phyloP scores from a whole-genome alignment of 116 monocot species.

The Dioscorea cayenensis region DNA sequence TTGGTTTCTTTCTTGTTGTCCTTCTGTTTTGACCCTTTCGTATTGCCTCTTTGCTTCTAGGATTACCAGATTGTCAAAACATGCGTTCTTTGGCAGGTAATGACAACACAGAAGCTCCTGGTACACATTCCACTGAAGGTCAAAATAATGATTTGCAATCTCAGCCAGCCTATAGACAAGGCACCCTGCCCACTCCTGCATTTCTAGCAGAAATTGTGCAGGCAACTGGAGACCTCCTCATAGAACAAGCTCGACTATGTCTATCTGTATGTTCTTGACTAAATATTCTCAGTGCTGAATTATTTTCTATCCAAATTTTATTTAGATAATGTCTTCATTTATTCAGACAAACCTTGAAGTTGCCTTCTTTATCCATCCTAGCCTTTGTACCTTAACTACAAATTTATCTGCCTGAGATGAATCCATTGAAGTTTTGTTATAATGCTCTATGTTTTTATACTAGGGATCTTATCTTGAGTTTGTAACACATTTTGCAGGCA shows the following conservation, averaged over 20 bases:
- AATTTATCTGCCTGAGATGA: not conserved
- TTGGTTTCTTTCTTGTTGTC: conserved; percentile 12
- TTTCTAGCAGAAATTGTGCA: conserved; percentile 55
- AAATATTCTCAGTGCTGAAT: not conserved
- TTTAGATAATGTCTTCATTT: not conserved
- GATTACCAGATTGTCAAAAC: too few species aligned
- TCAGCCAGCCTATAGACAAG: conserved; percentile 24
- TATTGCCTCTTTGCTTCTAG: too few species aligned
- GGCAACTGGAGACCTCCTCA: conserved; percentile 50
- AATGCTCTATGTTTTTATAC: not conserved
- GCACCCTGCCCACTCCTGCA: conserved; percentile 49
- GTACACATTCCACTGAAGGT: conserved; percentile 5
- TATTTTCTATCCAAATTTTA: not conserved
- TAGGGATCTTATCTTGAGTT: not conserved
- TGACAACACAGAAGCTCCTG: conserved; percentile 8
- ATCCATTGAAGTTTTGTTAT: not conserved
- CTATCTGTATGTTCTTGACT: conserved; percentile 24
- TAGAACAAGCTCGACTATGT: conserved; percentile 39
- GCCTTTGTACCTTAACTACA: not conserved
- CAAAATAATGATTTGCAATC: conserved; percentile 12
- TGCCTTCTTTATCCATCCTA: too few species aligned
- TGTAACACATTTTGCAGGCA: too few species aligned
- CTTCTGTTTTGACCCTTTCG: not conserved
- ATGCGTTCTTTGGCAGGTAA: too few species aligned
- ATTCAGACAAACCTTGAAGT: not conserved